Percentiles rank a stretch among this genome's conserved stretches.
Evolutionary conservation across 2,329 filamentous ascomycete genomes (phyloP).

Genomic region (Exophiala lecanii-corni): DNA sequence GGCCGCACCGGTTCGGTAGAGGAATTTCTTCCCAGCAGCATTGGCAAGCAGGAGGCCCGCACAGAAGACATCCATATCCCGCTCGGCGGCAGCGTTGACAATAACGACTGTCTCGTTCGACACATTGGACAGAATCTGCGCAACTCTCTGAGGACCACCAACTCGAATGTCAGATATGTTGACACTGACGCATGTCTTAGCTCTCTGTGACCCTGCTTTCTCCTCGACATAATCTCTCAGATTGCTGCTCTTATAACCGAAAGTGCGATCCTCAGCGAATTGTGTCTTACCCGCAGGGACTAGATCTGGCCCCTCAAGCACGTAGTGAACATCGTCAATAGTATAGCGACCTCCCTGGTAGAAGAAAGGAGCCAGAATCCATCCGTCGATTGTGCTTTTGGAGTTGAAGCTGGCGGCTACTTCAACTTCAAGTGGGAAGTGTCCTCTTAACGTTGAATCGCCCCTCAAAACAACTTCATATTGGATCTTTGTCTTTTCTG

Average conservation of each 20-base stretch:
- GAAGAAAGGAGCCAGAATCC: slow-evolving; percentile 57
- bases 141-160: slow-evolving; percentile 42
- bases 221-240: slow-evolving; percentile 51
- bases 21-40: slow-evolving; percentile 38
- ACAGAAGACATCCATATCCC: slow-evolving; percentile 54
- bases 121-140: slow-evolving; percentile 37
- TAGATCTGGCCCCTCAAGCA: slow-evolving; percentile 47
- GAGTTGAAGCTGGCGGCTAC: slow-evolving; percentile 49
- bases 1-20: slow-evolving; percentile 45
- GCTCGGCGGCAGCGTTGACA: slow-evolving; percentile 51
- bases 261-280: slow-evolving; percentile 55
- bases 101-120: slow-evolving; percentile 43
- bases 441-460: slow-evolving; percentile 54
- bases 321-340: slow-evolving; percentile 55
- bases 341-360: slow-evolving; percentile 55
- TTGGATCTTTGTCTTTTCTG: slow-evolving; percentile 33
- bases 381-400: slow-evolving; percentile 46
- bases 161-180: slow-evolving; percentile 45
- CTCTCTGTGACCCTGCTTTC: slow-evolving; percentile 44
- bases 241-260: slow-evolving; percentile 54
- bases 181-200: slow-evolving; percentile 41
- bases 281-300: slow-evolving; percentile 52
- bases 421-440: slow-evolving; percentile 54
- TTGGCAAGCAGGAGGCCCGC: slow-evolving; percentile 44
- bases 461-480: slow-evolving; percentile 55